Evolutionary conservation across 495 filamentous ascomycete genomes (phyloP), one percentile per base, ranked within the genome.

Genomic region (Pyrenula massariospora): DNA sequence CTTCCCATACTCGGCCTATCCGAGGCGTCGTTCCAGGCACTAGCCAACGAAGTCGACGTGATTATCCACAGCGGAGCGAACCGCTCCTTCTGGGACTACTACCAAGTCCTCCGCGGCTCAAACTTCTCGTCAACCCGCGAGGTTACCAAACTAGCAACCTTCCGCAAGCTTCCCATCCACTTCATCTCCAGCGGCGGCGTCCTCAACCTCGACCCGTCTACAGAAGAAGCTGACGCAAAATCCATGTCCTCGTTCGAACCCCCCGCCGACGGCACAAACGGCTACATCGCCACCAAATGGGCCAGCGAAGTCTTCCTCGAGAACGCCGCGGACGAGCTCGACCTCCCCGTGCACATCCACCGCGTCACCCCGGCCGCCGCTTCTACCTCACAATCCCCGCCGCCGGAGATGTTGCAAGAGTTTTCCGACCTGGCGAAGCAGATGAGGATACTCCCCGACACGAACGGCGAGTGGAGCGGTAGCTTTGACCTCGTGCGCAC

Each of bases 211-310:
- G 31, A 15, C 31, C 15, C 31, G 8, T 42, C 31, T 15, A n/a
- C n/a, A n/a, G n/a, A n/a, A n/a, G n/a, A n/a, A n/a, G 31, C 31
- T 15, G 31, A 5, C 31, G 31, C 31, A 42, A 15, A 42, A 42
- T 42, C 31, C 31, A 15, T 42, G 31, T 42, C 31, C 15, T 42
- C 31, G 8, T 42, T 15, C 31, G 8, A 5, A 15, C 31, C 31
- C 31, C 31, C 31, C 8, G 15, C 31, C 5, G 31, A 42, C 31
- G 31, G 31, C 31, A 42, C 15, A 42, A 42, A 70, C 52, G 76
- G 76, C 12, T 79, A 77, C 54, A 56, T 59, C 0, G 65, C 70
- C 0, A 59, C 63, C 2, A 75, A 74, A 24, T 79, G 75, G 75
- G 74, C 68, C 5, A 70, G 70, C 56, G 76, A 79, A 62, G 25